phyloP scores from a whole-genome alignment of 2,329 filamentous ascomycete species.

The Fusarium verrucosum region DNA sequence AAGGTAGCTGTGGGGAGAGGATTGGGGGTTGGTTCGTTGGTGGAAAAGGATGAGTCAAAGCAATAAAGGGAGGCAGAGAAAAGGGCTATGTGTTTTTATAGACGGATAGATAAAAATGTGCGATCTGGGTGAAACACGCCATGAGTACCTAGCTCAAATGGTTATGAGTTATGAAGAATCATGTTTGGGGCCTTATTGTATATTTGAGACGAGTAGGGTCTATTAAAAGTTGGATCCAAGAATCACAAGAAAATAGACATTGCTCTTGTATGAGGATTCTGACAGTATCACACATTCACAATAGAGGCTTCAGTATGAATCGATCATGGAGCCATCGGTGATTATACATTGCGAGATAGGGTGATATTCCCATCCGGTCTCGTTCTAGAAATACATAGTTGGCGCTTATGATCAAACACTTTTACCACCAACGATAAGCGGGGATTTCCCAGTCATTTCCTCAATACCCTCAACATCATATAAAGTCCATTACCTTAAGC shows the following conservation, averaged over 20 bases:
- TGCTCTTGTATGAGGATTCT: background rate
- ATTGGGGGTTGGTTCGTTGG: slow-evolving; percentile 80
- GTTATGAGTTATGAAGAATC: background rate
- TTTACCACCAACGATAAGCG: slow-evolving; percentile 48
- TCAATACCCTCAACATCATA: slow-evolving; percentile 31
- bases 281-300: too few relatives aligned
- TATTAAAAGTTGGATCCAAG: background rate
- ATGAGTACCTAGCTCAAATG: slow-evolving; percentile 2
- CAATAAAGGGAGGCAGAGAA: slow-evolving; percentile 1
- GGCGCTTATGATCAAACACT: slow-evolving; percentile 39
- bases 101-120: slow-evolving; percentile 42
- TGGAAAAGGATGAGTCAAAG: slow-evolving; percentile 73
- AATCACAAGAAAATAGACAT: background rate
- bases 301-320: too few relatives aligned
- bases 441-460: slow-evolving; percentile 46
- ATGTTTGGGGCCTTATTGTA: background rate
- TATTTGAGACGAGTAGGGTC: background rate
- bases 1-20: slow-evolving; percentile 86
- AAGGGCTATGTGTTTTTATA: slow-evolving; percentile 31
- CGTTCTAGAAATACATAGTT: slow-evolving; percentile 51
- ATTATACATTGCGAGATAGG: slow-evolving; percentile 40
- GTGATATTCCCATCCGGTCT: slow-evolving; percentile 37
- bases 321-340: slow-evolving; percentile 11
- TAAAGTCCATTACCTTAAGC: slow-evolving; percentile 41
- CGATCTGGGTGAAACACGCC: slow-evolving; percentile 20